Evolutionary conservation across 495 filamentous ascomycete species (phyloP).

Genomic region (Rusavskia elegans): DNA sequence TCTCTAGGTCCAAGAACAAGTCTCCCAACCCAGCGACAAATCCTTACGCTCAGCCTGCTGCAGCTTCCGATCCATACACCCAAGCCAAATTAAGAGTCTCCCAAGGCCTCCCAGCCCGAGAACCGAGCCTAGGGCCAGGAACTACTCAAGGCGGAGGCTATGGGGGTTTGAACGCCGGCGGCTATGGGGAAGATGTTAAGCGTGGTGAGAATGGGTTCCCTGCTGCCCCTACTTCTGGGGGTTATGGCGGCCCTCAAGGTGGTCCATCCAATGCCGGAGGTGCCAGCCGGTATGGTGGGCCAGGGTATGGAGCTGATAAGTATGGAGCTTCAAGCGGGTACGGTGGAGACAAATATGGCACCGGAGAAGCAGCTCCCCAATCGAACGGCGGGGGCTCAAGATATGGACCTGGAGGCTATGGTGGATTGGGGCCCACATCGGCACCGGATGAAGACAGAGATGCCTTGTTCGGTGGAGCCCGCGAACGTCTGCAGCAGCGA

Average conservation of each 20-base stretch:
- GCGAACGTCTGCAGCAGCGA: conserved; percentile 33
- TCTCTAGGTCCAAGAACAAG: conserved; percentile 42
- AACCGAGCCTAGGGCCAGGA: conserved; percentile 6
- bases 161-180: conserved; percentile 4
- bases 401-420: conserved; percentile 56
- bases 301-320: conserved; percentile 42
- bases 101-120: conserved; percentile 10
- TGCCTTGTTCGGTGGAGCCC: conserved; percentile 49
- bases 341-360: conserved; percentile 46
- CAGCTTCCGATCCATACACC: conserved; percentile 45
- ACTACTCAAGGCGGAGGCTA: not conserved
- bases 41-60: conserved; percentile 49
- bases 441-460: conserved; percentile 38
- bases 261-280: not conserved
- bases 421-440: conserved; percentile 45
- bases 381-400: conserved; percentile 15
- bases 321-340: conserved; percentile 51
- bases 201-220: not conserved
- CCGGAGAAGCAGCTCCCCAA: conserved; percentile 15
- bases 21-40: conserved; percentile 38
- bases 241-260: conserved; percentile 23
- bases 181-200: conserved; percentile 18
- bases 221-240: conserved; percentile 3
- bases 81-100: conserved; percentile 36
- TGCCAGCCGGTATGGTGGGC: not conserved